Percentiles rank a stretch among this genome's conserved stretches.
These are phyloP conservation scores for Boletales sp. DNA, from an alignment of 768 basidiomycete species.

Conservation along the genomic window DNA sequence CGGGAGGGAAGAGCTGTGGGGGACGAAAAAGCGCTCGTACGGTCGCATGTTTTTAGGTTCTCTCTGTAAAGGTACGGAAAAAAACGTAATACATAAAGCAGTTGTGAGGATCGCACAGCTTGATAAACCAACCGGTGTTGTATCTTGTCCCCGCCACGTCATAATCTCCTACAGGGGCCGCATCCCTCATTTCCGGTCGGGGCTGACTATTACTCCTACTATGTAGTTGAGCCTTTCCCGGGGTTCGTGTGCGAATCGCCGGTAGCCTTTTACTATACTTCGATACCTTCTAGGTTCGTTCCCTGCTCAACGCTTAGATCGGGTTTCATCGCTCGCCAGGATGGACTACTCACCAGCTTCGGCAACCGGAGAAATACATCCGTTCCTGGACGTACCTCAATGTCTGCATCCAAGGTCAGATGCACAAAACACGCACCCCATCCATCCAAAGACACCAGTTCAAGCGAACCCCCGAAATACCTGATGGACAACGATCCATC, in stretches of 20 bases:
- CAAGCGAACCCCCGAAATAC: conserved; percentile 80
- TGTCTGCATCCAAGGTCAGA: not conserved
- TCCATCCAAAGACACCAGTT: conserved; percentile 76
- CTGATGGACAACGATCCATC: conserved; percentile 31
- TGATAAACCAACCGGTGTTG: not conserved
- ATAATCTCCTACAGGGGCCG: not conserved
- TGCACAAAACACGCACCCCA: conserved; percentile 55
- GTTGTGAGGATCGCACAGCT: not conserved
- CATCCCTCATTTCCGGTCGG: conserved; percentile 12
- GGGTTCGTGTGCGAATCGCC: not conserved
- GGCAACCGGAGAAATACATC: conserved; percentile 81
- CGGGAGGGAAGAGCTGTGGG: not conserved
- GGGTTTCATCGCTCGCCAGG: not conserved
- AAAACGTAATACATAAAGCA: conserved; percentile 4
- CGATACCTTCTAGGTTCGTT: conserved; percentile 81
- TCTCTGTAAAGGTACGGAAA: too few relatives aligned
- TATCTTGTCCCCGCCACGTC: too few relatives aligned
- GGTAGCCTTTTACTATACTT: conserved; percentile 43
- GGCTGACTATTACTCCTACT: conserved; percentile 1
- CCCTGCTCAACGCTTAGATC: conserved; percentile 44
- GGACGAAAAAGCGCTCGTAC: conserved; percentile 11
- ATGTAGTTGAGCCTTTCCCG: not conserved
- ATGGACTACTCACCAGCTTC: conserved; percentile 52
- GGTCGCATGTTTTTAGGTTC: conserved; percentile 9
- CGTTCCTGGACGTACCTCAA: conserved; percentile 49